These are phyloP conservation scores for Canavalia ensiformis DNA, from an alignment of 306 rosid species.

Conservation along the genomic window DNA sequence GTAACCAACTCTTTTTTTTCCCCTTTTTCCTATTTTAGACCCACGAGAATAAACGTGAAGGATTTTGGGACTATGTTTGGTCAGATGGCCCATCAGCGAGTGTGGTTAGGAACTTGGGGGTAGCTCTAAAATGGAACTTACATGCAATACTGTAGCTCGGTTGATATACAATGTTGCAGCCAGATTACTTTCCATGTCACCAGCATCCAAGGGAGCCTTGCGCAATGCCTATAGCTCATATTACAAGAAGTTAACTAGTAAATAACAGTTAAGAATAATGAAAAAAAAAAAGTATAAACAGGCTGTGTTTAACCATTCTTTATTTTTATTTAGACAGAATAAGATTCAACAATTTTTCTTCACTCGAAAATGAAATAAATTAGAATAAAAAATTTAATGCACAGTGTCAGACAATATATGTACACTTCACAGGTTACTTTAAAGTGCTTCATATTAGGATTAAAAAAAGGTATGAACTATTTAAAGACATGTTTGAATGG, in stretches of 20 bases:
- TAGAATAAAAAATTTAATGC: neutral
- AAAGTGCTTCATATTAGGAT: neutral
- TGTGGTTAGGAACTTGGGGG: neutral
- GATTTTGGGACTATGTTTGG: too few species aligned
- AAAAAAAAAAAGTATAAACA: too few species aligned
- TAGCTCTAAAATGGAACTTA: slow-evolving; percentile 50
- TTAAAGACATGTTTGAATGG: neutral
- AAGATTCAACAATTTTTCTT: neutral
- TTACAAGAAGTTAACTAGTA: slow-evolving; percentile 18
- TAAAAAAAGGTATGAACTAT: too few species aligned
- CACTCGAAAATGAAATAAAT: neutral
- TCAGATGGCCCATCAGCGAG: neutral
- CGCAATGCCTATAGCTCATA: slow-evolving; percentile 71
- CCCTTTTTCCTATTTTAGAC: too few species aligned
- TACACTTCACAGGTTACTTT: neutral
- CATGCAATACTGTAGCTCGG: slow-evolving; percentile 85
- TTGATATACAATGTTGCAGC: slow-evolving; percentile 74
- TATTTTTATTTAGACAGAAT: neutral
- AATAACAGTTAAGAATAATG: neutral
- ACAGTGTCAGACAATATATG: slow-evolving; percentile 2
- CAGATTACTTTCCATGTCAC: slow-evolving; percentile 64
- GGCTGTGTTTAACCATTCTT: neutral
- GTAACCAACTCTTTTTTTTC: too few species aligned
- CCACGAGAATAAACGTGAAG: too few species aligned
- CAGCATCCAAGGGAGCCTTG: slow-evolving; percentile 71